Evolutionary conservation across 2,329 filamentous ascomycete species (phyloP), one percentile per base, ranked within the genome.

Genomic region (Diaporthe vexans): DNA sequence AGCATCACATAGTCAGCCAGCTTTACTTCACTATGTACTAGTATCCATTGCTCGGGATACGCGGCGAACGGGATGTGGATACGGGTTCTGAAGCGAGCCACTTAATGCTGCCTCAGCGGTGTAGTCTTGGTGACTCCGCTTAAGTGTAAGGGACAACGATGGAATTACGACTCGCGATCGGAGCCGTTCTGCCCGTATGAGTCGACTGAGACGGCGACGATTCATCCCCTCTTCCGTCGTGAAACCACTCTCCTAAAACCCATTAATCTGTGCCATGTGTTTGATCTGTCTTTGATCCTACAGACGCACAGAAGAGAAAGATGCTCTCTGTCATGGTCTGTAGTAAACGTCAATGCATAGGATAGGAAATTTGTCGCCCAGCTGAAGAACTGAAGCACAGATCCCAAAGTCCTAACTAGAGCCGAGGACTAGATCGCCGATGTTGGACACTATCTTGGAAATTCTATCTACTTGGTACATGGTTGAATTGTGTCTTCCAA

Each of bases 171-270:
- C 10, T 65, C 61, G 61, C 61, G 5, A 35, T n/a, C 61, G 21
- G 26, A 51, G 21, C 51, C 61, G 61, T 65, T n/a, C 19, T 67
- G 61, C 10, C 43, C 19, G 43, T 51, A 43, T 65, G 61, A 65
- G 61, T 67, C 61, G 61, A 46, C 61, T 52, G 61, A 67, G 61
- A 67, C 61, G 61, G 29, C 43, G 48, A 52, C 40, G 61, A 51
- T 67, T 67, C 61, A 67, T 48, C 40, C 43, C n/a, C 37, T 37
- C 29, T 24, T 19, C 15, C 10, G 11, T 51, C 61, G 46, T 51
- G 61, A 67, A 67, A 67, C 61, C 6, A 8, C 40, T 15, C 29
- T 52, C 13, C 21, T 67, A 7, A 19, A 24, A 19, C 11, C 37
- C 19, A 15, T 67, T 19, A 26, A 37, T 51, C 61, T 67, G 46